phyloP scores from a whole-genome alignment of 2,329 filamentous ascomycete genomes.

The Penicillium sp. region DNA sequence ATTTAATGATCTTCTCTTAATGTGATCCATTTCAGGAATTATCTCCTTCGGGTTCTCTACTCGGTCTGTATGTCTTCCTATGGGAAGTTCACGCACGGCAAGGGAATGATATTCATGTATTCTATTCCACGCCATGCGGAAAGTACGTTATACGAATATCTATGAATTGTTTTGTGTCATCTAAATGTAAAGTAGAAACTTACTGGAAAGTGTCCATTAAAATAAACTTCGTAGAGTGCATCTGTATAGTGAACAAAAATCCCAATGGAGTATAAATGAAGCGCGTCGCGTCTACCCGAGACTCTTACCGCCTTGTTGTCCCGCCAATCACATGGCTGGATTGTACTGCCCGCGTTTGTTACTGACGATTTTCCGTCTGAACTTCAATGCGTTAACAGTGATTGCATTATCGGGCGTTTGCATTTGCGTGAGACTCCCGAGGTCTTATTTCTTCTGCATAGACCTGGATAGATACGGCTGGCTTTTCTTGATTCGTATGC shows the following conservation, averaged over 20 bases:
- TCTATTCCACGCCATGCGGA: conserved; percentile 26
- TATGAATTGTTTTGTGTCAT: conserved; percentile 2
- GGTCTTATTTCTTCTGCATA: background rate
- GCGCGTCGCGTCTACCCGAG: conserved; percentile 24
- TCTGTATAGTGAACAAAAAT: background rate
- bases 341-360: conserved; percentile 18
- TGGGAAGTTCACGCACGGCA: conserved; percentile 6
- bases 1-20: conserved; percentile 12
- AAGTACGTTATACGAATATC: conserved; percentile 23
- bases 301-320: conserved; percentile 11
- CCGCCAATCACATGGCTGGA: conserved; percentile 8
- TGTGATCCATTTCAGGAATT: conserved; percentile 13
- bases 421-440: background rate
- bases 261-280: conserved; percentile 22
- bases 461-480: too few species aligned
- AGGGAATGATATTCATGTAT: conserved; percentile 27
- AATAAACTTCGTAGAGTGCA: background rate
- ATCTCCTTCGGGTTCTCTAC: conserved; percentile 10
- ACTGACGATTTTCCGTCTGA: conserved; percentile 13
- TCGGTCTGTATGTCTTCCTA: conserved; percentile 15
- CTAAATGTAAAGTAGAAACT: background rate
- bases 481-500: background rate
- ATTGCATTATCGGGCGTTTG: background rate
- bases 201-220: too few species aligned
- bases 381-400: background rate